A percentile compares a stretch with the other conserved stretches of the same genome.
phyloP scores from a whole-genome alignment of 768 basidiomycete species.

The Lentinus tigrinus region DNA sequence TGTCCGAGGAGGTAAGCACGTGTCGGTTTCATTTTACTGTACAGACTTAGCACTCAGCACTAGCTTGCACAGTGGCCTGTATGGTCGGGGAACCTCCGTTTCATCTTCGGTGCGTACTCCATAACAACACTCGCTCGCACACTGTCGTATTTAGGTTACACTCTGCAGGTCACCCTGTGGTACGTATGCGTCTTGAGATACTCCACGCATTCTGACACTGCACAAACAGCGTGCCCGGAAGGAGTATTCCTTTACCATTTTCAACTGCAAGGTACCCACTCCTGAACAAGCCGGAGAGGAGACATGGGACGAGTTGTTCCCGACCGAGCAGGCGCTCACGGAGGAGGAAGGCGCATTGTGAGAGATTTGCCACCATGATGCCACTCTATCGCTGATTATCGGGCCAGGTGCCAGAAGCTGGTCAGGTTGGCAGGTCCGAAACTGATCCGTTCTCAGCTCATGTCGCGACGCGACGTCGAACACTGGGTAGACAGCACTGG shows the following conservation, averaged over 20 bases:
- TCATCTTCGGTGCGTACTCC: too few relatives aligned
- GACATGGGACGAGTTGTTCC: constrained; percentile 33
- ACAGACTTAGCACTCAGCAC: neutral
- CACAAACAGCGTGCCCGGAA: constrained; percentile 37
- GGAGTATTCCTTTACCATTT: constrained; percentile 35
- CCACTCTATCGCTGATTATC: constrained; percentile 8
- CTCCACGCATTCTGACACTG: neutral
- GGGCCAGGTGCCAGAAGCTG: constrained; percentile 30
- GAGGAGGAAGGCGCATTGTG: constrained; percentile 40
- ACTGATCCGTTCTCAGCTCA: constrained; percentile 38
- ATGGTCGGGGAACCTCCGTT: constrained; percentile 28
- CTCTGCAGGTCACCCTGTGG: constrained; percentile 19
- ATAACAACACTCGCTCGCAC: too few relatives aligned
- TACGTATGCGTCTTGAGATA: neutral
- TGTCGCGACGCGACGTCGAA: constrained; percentile 37
- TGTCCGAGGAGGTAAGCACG: constrained; percentile 32
- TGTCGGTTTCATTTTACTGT: neutral
- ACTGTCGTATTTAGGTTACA: neutral
- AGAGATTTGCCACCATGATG: neutral
- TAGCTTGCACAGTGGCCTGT: constrained; percentile 24
- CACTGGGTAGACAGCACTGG: constrained; percentile 50
- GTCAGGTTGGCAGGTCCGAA: constrained; percentile 30
- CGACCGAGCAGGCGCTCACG: constrained; percentile 34
- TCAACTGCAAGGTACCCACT: constrained; percentile 35
- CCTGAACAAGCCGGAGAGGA: constrained; percentile 32